These are phyloP conservation scores for Phytopythium vexans DNA, from an alignment of 352 stramenopile genomes.

Conservation along the genomic window DNA sequence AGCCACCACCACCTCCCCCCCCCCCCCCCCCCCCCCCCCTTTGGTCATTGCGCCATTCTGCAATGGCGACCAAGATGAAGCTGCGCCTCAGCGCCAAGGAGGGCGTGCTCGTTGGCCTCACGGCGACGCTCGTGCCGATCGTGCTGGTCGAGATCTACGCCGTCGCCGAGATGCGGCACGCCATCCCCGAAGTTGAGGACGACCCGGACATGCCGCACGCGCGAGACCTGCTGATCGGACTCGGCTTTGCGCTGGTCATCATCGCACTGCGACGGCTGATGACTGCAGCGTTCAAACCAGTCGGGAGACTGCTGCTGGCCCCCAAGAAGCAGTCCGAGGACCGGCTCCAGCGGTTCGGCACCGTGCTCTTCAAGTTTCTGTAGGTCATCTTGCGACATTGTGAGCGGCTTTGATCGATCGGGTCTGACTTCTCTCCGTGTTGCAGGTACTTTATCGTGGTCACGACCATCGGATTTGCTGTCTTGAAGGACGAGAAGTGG, in stretches of 20 bases:
- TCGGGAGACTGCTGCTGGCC: slow-evolving; percentile 18
- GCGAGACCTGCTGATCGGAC: slow-evolving; percentile 24
- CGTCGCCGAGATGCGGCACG: slow-evolving; percentile 25
- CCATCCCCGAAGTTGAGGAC: slow-evolving; percentile 17
- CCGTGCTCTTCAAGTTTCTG: slow-evolving; percentile 35
- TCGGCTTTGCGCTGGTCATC: slow-evolving; percentile 23
- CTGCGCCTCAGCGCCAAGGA: slow-evolving; percentile 31
- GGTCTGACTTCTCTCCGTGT: slow-evolving; percentile 1
- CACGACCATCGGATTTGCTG: slow-evolving; percentile 28
- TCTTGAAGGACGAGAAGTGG: slow-evolving; percentile 51
- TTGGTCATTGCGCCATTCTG: background rate
- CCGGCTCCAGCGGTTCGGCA: slow-evolving; percentile 29
- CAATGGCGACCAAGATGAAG: slow-evolving; percentile 35
- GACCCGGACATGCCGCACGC: slow-evolving; percentile 29
- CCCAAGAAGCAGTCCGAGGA: slow-evolving; percentile 21
- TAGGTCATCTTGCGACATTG: slow-evolving; percentile 7
- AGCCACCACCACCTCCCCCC: background rate
- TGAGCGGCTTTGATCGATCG: background rate
- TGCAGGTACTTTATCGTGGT: slow-evolving; percentile 27
- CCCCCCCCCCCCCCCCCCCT: no score
- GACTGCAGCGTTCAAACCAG: slow-evolving; percentile 15
- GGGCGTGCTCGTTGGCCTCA: slow-evolving; percentile 27
- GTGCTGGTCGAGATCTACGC: slow-evolving; percentile 25
- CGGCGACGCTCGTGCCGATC: slow-evolving; percentile 22
- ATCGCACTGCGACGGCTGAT: slow-evolving; percentile 23